Evolutionary conservation across 148 eudicot species (phyloP), one percentile per base, ranked within the genome.

Genomic region (Rhododendron kiyosumense): DNA sequence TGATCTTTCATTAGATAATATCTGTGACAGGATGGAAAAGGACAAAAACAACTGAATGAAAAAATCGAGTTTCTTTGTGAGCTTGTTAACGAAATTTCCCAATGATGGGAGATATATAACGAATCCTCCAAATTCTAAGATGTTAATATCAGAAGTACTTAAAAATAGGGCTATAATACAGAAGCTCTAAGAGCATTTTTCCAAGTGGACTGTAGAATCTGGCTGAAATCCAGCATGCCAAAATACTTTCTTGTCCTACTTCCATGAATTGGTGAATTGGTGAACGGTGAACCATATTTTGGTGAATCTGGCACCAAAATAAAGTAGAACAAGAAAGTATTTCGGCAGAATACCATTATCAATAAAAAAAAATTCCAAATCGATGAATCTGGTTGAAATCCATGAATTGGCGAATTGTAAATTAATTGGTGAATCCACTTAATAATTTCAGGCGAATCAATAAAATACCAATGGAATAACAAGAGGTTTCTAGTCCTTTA

Each of bases 1-100:
- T 81, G 94, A 87, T 34, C 91, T 82, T 86, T 93, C 91, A 88
- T 94, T 87, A 59, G 96, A 93, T 54, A 96, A 80, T 79, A 92
- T 90, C 98, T 94, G 90, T 30, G 57, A 43, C 48, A 41, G 38
- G 41, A 71, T 71, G 38, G 77, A 84, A 77, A 87, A 7, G 24
- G 24, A 20, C 3, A 57, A 30, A 38, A 61, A 48, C 81, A 78
- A 85, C 45, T 63, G 74, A 74, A 84, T 22, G 41, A 46, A 77
- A 54, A 24, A 36, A 15, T 34, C 3, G 49, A 65, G 28, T 52
- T 28, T 26, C 46, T 17, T 30, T 13, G 15, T 17, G 7, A 84
- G 57, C 61, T 61, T 71, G 80, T 57, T 43, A n/a, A 13, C 2
- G 22, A 71, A 45, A 73, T 5, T 84, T 59, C 15, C 34, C 74